phyloP scores from a whole-genome alignment of 306 rosid species.

The Pueraria montana region DNA sequence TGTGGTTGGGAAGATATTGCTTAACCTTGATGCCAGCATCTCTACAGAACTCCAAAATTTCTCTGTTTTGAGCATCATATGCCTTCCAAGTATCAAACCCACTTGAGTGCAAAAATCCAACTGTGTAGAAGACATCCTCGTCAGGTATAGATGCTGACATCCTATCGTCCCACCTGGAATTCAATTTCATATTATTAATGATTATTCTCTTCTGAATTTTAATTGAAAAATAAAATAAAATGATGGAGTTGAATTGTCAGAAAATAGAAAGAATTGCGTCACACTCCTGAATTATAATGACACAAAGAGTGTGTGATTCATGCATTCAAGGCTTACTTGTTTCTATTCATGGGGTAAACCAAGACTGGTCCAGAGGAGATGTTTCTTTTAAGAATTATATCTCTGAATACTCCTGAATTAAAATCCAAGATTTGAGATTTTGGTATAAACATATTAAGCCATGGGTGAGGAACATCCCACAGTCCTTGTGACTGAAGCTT shows the following conservation, averaged over 20 bases:
- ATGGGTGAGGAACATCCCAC: conserved; percentile 97
- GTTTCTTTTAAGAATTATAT: conserved; percentile 71
- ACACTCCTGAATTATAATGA: background rate
- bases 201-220: background rate
- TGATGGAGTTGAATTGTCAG: background rate
- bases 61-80: conserved; percentile 72
- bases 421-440: conserved; percentile 72
- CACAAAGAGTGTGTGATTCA: conserved; percentile 1
- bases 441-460: conserved; percentile 86
- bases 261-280: background rate
- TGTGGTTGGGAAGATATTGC: conserved; percentile 79
- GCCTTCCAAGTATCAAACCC: conserved; percentile 77
- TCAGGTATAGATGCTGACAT: conserved; percentile 78
- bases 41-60: conserved; percentile 69
- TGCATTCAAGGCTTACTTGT: conserved; percentile 70
- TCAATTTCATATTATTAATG: background rate
- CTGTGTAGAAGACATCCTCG: conserved; percentile 84
- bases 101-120: conserved; percentile 80
- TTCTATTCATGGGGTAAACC: conserved; percentile 80
- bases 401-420: conserved; percentile 66
- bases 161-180: conserved; percentile 80
- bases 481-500: conserved; percentile 80
- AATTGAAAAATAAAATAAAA: background rate
- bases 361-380: conserved; percentile 75
- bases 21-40: conserved; percentile 65